Percentiles rank a stretch among this genome's conserved stretches.
phyloP scores from a whole-genome alignment of 768 basidiomycete genomes.

The Plicaturopsis crispa region DNA sequence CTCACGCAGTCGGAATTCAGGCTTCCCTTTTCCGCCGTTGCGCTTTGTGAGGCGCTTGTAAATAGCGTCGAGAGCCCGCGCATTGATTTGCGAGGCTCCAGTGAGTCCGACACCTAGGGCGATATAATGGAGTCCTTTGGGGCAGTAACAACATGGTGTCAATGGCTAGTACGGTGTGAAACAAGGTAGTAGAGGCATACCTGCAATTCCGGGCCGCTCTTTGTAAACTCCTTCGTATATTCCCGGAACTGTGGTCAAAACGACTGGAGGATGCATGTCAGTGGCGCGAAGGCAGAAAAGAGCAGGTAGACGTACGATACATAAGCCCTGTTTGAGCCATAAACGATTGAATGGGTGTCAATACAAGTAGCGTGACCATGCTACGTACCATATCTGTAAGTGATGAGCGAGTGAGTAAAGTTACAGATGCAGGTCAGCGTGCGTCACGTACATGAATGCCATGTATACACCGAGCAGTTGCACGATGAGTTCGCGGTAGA shows the following conservation, averaged over 20 bases:
- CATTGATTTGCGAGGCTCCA: slow-evolving; percentile 42
- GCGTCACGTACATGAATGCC: slow-evolving; percentile 58
- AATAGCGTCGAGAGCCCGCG: slow-evolving; percentile 45
- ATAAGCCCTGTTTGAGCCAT: too few species aligned
- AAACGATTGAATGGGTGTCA: too few species aligned
- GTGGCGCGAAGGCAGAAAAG: too few species aligned
- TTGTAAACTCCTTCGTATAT: slow-evolving; percentile 53
- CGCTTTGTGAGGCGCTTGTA: slow-evolving; percentile 42
- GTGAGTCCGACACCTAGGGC: slow-evolving; percentile 60
- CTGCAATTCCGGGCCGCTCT: slow-evolving; percentile 48
- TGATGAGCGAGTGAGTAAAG: slow-evolving; percentile 2
- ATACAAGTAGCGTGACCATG: too few species aligned
- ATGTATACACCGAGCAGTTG: slow-evolving; percentile 63
- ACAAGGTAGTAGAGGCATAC: slow-evolving; percentile 59
- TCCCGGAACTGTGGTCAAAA: slow-evolving; percentile 54
- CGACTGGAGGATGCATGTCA: slow-evolving; percentile 48
- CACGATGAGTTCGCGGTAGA: slow-evolving; percentile 54
- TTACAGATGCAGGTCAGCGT: slow-evolving; percentile 29
- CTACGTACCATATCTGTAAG: too few species aligned
- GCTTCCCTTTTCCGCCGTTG: slow-evolving; percentile 37
- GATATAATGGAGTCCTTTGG: slow-evolving; percentile 68
- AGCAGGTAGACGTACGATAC: too few species aligned
- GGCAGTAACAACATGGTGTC: too few species aligned
- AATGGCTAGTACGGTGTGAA: too few species aligned
- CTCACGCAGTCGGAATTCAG: slow-evolving; percentile 44